A percentile compares a stretch with the other conserved stretches of the same genome.
phyloP scores from a whole-genome alignment of 2,329 filamentous ascomycete genomes.

The Beauveria bassiana region DNA sequence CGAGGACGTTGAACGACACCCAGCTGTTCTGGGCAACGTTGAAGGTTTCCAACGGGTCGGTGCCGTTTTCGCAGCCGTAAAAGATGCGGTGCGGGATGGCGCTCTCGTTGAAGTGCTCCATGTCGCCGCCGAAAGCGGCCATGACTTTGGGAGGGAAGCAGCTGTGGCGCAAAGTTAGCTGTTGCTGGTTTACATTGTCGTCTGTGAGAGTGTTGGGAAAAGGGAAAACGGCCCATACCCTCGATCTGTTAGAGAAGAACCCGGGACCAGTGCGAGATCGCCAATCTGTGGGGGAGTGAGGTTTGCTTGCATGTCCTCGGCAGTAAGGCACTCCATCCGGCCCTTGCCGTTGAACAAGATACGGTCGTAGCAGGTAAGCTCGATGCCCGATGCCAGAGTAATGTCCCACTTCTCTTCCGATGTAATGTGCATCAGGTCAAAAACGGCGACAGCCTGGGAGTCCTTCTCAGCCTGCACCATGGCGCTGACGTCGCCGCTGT shows the following conservation, averaged over 20 bases:
- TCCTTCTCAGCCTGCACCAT: slow-evolving; percentile 42
- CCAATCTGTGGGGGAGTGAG: slow-evolving; percentile 24
- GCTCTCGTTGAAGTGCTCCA: slow-evolving; percentile 21
- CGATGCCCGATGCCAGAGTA: slow-evolving; percentile 35
- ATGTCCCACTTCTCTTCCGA: slow-evolving; percentile 40
- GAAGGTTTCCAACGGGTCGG: slow-evolving; percentile 36
- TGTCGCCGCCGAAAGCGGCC: slow-evolving; percentile 23
- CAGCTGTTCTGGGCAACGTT: slow-evolving; percentile 33
- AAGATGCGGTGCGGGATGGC: slow-evolving; percentile 36
- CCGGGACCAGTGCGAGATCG: slow-evolving; percentile 22
- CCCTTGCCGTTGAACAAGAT: slow-evolving; percentile 57
- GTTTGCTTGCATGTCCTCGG: slow-evolving; percentile 34
- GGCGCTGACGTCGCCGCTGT: slow-evolving; percentile 28
- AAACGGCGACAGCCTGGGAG: slow-evolving; percentile 41
- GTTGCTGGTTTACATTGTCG: background rate
- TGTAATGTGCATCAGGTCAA: slow-evolving; percentile 48
- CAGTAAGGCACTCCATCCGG: slow-evolving; percentile 41
- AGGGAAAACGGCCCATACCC: slow-evolving; percentile 19
- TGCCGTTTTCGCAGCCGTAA: slow-evolving; percentile 38
- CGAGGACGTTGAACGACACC: slow-evolving; percentile 48
- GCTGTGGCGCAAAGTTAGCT: slow-evolving; percentile 14
- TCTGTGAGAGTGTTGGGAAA: no score
- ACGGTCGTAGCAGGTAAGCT: slow-evolving; percentile 50
- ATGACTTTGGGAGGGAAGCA: slow-evolving; percentile 34
- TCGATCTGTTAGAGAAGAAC: slow-evolving; percentile 32